Evolutionary conservation across 179 eudicot genomes (phyloP), one percentile per base, ranked within the genome.

Genomic region (Camellia oleifera): DNA sequence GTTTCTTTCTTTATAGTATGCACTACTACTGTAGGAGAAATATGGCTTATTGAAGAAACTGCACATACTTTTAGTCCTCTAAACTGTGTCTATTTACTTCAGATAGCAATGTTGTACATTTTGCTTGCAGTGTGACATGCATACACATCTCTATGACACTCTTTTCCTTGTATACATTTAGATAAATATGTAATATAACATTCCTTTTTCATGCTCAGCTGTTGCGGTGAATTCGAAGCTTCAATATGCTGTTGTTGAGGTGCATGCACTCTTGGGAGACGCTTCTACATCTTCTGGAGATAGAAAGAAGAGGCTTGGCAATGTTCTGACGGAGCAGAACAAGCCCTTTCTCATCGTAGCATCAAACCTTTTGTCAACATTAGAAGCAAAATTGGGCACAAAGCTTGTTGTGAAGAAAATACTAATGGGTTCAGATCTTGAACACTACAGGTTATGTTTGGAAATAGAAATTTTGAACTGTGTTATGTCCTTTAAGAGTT

Each of bases 161-260:
- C 32, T 26, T 26, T 26, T 26, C 32, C 32, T 26, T 26, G 32
- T 26, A 26, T 26, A 26, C 32, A 26, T 26, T 26, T 26, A 26
- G 32, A 26, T 26, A 26, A 26, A 26, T 26, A 26, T 26, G 32
- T 26, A 26, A 26, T 26, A 26, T 26, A 26, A 26, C 0, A 26
- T 26, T 26, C 32, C 32, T 63, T 69, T 75, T 80, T 62, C 15
- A 9, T 86, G 80, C 70, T 56, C 93, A 95, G 99, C 97, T 76
- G 94, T 93, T 81, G 99, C 99, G 42, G 98, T 95, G 75, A 95
- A 95, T 88, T 86, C 93, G n/a, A 93, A 90, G 85, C 98, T 95
- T 80, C 87, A 80, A 67, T 80, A 80, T 80, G 78, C 82, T 45
- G 44, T 80, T 66, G 82, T 80, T 80, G 82, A 80, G 46, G 46